Evolutionary conservation across 768 basidiomycete species (phyloP).

Genomic region (Tricholoma hemisulphureum): DNA sequence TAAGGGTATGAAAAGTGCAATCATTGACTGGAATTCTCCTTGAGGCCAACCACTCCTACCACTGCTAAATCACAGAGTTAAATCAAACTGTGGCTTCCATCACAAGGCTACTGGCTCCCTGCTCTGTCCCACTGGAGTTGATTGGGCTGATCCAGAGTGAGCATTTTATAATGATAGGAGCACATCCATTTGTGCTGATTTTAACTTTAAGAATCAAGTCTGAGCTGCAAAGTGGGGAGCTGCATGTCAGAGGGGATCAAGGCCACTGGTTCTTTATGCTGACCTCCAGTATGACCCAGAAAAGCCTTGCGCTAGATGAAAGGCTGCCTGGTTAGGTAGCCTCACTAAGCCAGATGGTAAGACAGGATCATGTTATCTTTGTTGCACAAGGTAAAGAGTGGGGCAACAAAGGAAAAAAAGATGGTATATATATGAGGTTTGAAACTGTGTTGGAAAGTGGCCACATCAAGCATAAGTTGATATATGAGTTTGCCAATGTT

Average conservation of each 20-base stretch:
- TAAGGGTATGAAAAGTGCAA: not conserved
- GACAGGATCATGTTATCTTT: too few relatives aligned
- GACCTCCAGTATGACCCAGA: constrained; percentile 18
- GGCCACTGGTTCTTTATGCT: constrained; percentile 10
- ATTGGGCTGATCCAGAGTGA: not conserved
- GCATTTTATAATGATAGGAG: not conserved
- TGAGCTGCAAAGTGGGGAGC: constrained; percentile 11
- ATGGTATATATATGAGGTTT: too few relatives aligned
- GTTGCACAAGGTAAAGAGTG: too few relatives aligned
- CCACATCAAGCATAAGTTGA: too few relatives aligned
- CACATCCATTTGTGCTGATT: not conserved
- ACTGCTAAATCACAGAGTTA: not conserved
- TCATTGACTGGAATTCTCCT: not conserved
- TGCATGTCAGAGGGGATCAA: constrained; percentile 19
- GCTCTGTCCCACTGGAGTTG: not conserved
- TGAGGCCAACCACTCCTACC: not conserved
- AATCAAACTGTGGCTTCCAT: constrained; percentile 1
- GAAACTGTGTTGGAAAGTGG: too few relatives aligned
- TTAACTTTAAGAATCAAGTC: constrained; percentile 7
- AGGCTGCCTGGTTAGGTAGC: too few relatives aligned
- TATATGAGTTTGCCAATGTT: too few relatives aligned
- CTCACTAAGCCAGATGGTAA: too few relatives aligned
- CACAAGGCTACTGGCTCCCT: constrained; percentile 3
- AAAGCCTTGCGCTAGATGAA: constrained; percentile 27
- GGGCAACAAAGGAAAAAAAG: too few relatives aligned